phyloP scores from a whole-genome alignment of 2,329 filamentous ascomycete genomes.

The Monosporascus sp. region DNA sequence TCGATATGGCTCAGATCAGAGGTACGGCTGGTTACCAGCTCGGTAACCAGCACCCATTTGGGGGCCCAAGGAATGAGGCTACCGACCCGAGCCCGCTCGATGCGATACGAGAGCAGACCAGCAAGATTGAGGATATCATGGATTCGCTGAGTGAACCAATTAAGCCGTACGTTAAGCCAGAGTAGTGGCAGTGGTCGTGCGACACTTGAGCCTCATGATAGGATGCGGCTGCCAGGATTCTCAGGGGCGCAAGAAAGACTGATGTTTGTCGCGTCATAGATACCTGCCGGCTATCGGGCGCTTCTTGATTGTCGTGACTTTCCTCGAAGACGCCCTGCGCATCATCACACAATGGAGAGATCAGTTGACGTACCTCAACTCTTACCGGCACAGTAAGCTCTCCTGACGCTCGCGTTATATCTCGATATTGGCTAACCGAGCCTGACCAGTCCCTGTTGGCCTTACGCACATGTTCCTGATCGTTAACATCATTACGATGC shows the following conservation, averaged over 20 bases:
- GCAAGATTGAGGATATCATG: constrained; percentile 94
- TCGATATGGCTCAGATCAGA: constrained; percentile 43
- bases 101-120: constrained; percentile 87
- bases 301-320: constrained; percentile 96
- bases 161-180: constrained; percentile 70
- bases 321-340: constrained; percentile 91
- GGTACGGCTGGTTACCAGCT: constrained; percentile 79
- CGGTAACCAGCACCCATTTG: constrained; percentile 68
- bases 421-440: constrained; percentile 13
- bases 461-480: constrained; percentile 92
- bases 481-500: constrained; percentile 85
- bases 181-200: not conserved
- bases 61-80: constrained; percentile 54
- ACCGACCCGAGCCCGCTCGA: constrained; percentile 76
- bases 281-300: constrained; percentile 93
- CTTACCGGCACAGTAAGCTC: constrained; percentile 84
- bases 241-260: constrained; percentile 11
- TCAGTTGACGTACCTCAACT: constrained; percentile 86
- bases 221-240: not conserved
- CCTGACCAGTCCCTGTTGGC: constrained; percentile 68
- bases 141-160: constrained; percentile 84
- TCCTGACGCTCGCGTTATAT: not conserved
- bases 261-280: constrained; percentile 40
- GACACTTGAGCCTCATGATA: not conserved
- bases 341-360: constrained; percentile 98